A percentile compares a stretch with the other conserved stretches of the same genome.
These are phyloP conservation scores for Nemophila menziesii DNA, from an alignment of 257 asterid genomes.

Conservation along the genomic window DNA sequence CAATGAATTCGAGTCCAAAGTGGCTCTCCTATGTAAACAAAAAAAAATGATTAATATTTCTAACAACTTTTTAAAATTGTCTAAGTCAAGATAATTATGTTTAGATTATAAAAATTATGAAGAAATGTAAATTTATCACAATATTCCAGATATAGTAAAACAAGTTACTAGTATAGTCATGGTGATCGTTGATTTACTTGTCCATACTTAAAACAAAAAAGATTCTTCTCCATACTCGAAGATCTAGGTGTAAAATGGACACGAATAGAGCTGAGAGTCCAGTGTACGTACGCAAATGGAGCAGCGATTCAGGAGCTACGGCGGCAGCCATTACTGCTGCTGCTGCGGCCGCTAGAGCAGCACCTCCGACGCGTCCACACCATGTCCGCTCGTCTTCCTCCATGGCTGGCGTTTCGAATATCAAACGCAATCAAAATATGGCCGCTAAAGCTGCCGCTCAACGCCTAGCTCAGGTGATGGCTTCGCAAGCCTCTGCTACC, in stretches of 20 bases:
- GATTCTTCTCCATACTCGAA: background rate
- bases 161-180: no score
- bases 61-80: no score
- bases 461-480: conserved; percentile 98
- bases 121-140: no score
- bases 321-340: conserved; percentile 5
- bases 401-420: conserved; percentile 63
- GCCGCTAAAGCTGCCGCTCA: conserved; percentile 99
- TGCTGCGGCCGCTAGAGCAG: background rate
- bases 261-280: conserved; percentile 19
- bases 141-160: no score
- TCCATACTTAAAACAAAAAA: no score
- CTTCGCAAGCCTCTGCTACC: conserved; percentile 65
- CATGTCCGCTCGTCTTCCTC: conserved; percentile 67
- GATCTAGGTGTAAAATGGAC: conserved; percentile 28
- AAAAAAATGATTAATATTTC: no score
- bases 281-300: conserved; percentile 50
- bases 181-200: no score
- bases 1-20: no score
- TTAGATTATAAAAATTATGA: no score
- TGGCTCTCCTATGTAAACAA: no score
- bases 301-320: conserved; percentile 49
- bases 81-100: no score
- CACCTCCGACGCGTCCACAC: conserved; percentile 33
- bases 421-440: conserved; percentile 86